A percentile compares a stretch with the other conserved stretches of the same genome.
phyloP scores from a whole-genome alignment of 2,329 filamentous ascomycete genomes.

The Setomelanomma holmii region DNA sequence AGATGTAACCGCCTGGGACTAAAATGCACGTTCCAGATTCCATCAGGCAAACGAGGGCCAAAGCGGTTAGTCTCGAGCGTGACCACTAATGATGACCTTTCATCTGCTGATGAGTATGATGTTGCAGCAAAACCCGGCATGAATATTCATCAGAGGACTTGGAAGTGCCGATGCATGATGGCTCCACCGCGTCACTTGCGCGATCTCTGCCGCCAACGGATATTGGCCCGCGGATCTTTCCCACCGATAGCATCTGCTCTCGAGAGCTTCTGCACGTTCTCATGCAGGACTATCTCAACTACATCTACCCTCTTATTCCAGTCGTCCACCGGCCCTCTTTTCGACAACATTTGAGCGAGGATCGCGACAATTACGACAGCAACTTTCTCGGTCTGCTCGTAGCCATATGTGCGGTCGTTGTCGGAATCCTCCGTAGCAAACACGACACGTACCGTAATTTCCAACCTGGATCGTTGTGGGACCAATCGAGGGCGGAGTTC shows the following conservation, averaged over 20 bases:
- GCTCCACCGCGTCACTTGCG: neutral
- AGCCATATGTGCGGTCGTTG: neutral
- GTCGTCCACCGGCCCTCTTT: constrained; percentile 5
- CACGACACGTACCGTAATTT: neutral
- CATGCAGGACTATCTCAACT: neutral
- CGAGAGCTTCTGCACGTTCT: neutral
- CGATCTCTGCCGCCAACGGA: neutral
- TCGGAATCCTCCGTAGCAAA: neutral
- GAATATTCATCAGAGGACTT: neutral
- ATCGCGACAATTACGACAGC: neutral
- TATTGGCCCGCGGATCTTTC: neutral
- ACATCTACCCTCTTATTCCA: constrained; percentile 3
- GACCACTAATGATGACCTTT: neutral
- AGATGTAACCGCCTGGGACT: neutral
- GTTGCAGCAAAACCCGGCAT: neutral
- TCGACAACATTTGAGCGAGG: neutral
- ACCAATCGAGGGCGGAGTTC: neutral
- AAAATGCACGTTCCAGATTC: neutral
- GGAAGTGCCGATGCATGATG: neutral
- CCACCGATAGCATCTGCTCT: neutral
- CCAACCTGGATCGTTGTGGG: neutral
- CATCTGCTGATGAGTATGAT: neutral
- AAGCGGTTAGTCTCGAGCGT: neutral
- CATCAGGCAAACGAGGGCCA: neutral
- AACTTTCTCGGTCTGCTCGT: neutral